A percentile compares a stretch with the other conserved stretches of the same genome.
Conservation (phyloP, 345 rosid species). For the Firmiana major region DNA sequence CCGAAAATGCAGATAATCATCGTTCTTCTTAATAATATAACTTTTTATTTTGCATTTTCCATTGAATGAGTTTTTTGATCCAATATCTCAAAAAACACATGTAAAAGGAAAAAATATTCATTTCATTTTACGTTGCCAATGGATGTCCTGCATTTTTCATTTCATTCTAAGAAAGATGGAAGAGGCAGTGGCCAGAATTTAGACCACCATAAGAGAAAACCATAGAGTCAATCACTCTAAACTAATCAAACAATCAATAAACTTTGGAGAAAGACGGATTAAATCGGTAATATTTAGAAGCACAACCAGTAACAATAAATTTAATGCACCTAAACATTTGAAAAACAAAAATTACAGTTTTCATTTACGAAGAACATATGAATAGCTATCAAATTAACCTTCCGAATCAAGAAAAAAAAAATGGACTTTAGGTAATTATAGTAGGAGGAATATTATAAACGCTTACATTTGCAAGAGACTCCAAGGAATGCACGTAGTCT, state of each 20-base stretch:
- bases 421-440: background rate
- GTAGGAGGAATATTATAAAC: background rate
- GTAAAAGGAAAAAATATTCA: background rate
- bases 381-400: background rate
- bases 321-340: background rate
- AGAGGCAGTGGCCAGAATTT: background rate
- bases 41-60: background rate
- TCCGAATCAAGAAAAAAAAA: background rate
- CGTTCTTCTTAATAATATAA: background rate
- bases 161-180: background rate
- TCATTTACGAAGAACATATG: background rate
- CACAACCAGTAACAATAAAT: no score
- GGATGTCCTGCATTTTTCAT: background rate
- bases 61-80: background rate
- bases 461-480: constrained; percentile 92
- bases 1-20: background rate
- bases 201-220: no score
- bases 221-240: background rate
- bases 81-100: background rate
- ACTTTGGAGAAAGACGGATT: background rate
- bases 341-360: background rate
- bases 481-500: constrained; percentile 83
- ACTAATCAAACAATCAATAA: background rate
- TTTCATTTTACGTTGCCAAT: background rate
- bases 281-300: background rate